Base-by-base conservation (phyloP, 2,329 filamentous ascomycete species). In the Fusarium oxysporum region DNA sequence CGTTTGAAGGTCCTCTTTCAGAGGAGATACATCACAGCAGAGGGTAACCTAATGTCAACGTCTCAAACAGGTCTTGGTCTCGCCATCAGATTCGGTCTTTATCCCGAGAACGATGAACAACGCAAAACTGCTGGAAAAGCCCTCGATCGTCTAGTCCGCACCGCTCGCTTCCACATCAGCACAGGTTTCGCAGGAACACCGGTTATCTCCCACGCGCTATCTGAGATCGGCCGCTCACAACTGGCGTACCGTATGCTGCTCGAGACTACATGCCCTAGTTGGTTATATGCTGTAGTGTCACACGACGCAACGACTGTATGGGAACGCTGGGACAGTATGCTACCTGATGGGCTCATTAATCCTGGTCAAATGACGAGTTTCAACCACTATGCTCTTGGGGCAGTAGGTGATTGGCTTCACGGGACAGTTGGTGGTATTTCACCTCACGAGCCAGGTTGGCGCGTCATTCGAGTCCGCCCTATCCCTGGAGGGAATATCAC, bases 41-140 rank as follows among this genome's bases (percentile, higher is more conserved):
- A 43, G 16, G 41, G 6, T 0, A 43, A 43, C 1, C 14, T 23
- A 0, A 43, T 23, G 14, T 43, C n/a, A 43, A 43, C 41, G 11
- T 23, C 41, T 0, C 14, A 43, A 43, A 43, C 9, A 5, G n/a
- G 14, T 8, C 14, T 23, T 17, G 6, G 41, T 5, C n/a, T 43
- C 9, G 14, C n/a, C 2, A 43, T 23, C 16, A 23, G 14, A 23
- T 43, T 43, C 14, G 14, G 5, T 17, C n/a, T 23, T 23, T 17
- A 11, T 11, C n/a, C n/a, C 0, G 41, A 43, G 1, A 43, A 43
- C 14, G n/a, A 5, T 14, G n/a, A 43, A 17, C 9, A 43, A 11
- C 14, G 41, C 3, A 43, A 17, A 23, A 17, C n/a, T 4, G 14
- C 9, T 5, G n/a, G 41, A 0, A 8, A 43, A 2, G n/a, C n/a